Base-by-base conservation (phyloP, 1,139 yeast genomes). In the Pichia sp. region DNA sequence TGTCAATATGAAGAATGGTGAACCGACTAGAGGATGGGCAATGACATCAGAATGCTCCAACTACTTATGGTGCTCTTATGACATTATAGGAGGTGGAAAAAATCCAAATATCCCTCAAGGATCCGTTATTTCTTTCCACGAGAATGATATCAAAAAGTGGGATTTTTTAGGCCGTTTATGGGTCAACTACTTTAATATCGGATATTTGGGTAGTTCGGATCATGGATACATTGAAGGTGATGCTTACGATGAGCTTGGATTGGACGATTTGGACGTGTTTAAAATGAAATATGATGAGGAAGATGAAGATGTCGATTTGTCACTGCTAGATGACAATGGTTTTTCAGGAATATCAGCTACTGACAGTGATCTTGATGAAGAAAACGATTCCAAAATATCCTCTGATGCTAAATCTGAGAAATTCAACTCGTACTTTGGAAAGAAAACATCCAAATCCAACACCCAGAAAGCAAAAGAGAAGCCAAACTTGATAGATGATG, bases 21-120 rank as follows among this genome's bases (percentile, higher is more conserved):
- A 72, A 58, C 87, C 87, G 0, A 77, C 74, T 26, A 72, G 75
- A 53, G 84, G 85, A 4, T 83, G 88, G 88, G 71, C 73, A 12
- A 79, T 79, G 68, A 76, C 73, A 39, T 63, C 71, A 0, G 69
- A 75, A 42, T 83, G 88, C 66, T 66, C 72, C 21, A 76, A 76
- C 4, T 82, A 83, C 60, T 63, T 76, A 50, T 82, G 84, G 72
- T 82, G 87, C 68, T 86, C 85, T 0, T 82, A 79, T 61, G 78
- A 77, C 60, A 58, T 68, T 10, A 66, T 80, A 22, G 78, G 77
- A 18, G 74, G 75, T 18, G 50, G 44, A 13, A 21, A 42, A 19
- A 60, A 68, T 13, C 47, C 53, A 1, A 59, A 54, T 23, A 62
- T 70, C 37, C 67, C 67, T 13, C 54, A 48, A 4, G 70, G 70